Percentiles rank a stretch among this genome's conserved stretches.
phyloP scores from a whole-genome alignment of 1,284 basidiomycete genomes.

The Sanghuangporus sanghuang region DNA sequence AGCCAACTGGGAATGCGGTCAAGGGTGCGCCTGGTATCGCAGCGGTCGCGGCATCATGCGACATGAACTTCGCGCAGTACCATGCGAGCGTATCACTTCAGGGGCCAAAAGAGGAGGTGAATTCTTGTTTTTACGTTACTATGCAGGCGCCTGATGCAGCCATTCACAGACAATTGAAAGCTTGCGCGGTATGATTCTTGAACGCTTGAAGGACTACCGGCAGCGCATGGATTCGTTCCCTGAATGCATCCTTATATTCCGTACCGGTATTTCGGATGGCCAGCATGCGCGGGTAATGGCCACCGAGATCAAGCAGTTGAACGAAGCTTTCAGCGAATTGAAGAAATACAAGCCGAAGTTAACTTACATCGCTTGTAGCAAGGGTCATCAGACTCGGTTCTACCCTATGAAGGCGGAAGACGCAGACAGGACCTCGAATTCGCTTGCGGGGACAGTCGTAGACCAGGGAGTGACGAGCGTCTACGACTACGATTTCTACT shows the following conservation, averaged over 20 bases:
- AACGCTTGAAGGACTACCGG: constrained; percentile 54
- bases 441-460: constrained; percentile 26
- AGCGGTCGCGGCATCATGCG: constrained; percentile 1
- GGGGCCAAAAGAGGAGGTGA: constrained; percentile 30
- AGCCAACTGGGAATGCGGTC: background rate
- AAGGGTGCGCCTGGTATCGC: constrained; percentile 7
- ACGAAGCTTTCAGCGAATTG: constrained; percentile 51
- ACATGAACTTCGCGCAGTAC: constrained; percentile 5
- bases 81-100: constrained; percentile 7
- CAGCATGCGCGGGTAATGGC: constrained; percentile 56
- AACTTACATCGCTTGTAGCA: constrained; percentile 71
- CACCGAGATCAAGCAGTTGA: constrained; percentile 53
- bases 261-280: constrained; percentile 68
- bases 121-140: constrained; percentile 12
- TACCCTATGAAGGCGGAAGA: constrained; percentile 35
- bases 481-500: constrained; percentile 26
- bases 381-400: constrained; percentile 71
- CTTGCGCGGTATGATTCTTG: constrained; percentile 58
- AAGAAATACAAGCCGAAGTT: constrained; percentile 54
- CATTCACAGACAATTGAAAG: constrained; percentile 55
- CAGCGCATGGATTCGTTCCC: constrained; percentile 50
- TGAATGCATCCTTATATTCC: constrained; percentile 60
- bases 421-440: constrained; percentile 22
- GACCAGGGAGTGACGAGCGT: constrained; percentile 24
- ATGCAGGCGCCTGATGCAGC: background rate